Evolutionary conservation across 345 rosid genomes (phyloP), one percentile per base, ranked within the genome.

Genomic region (Kandelia obovata): DNA sequence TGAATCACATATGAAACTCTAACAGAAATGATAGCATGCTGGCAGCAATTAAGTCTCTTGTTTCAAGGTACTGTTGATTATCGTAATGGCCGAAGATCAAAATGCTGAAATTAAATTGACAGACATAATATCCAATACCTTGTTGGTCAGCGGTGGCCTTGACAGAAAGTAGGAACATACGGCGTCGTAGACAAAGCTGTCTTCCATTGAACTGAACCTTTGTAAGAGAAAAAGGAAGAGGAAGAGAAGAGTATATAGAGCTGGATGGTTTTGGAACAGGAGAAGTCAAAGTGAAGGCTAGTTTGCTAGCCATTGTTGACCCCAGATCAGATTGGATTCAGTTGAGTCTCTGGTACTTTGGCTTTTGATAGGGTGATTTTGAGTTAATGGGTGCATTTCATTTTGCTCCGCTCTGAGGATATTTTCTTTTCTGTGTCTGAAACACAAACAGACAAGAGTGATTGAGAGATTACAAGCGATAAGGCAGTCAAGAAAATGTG

Each of bases 81-180:
- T 43, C 17, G 13, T 43, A 43, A 43, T 43, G 16, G 17, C 49
- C 2, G 16, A 43, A 17, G 21, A 49, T 28, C 25, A 31, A 6
- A 16, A 25, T 23, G 26, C 59, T 20, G 43, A 46, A 46, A 51
- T 6, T 17, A 7, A 11, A 28, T 16, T 35, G 37, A 58, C 11
- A 43, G 39, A 61, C 37, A 21, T 8, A 0, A 23, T 4, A 56
- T 25, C 31, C 31, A 6, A 62, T 61, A 87, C 88, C 91, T 83
- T 81, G 92, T 67, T 92, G 96, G 66, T 95, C 94, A 27, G 99
- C 84, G 58, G 96, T 80, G 71, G 99, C 94, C 79, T 79, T 83
- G 75, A 68, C 21, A 13, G 99, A 82, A 51, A 84, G 76, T 31
- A 88, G 6, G 71, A 77, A 35, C 65, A 80, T 66, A 69, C 86